Evolutionary conservation across 768 basidiomycete species (phyloP).

Genomic region (Imleria badia): DNA sequence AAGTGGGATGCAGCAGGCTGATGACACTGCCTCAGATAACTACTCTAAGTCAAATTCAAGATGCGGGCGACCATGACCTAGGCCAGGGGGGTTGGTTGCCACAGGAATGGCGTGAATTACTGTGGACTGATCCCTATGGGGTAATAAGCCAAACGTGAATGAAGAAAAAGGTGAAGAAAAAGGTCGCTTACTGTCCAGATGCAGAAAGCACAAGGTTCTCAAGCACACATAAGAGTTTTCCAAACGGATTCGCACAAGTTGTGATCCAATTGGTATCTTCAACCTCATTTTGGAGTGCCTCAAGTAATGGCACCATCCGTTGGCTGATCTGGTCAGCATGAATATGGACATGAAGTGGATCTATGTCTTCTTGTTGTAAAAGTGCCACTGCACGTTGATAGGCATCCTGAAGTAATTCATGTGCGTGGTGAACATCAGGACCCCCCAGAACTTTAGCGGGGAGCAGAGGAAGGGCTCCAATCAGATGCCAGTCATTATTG

Average conservation of each 20-base stretch:
- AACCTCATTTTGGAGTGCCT: slow-evolving; percentile 10
- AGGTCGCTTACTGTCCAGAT: not conserved
- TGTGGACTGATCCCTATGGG: too few species aligned
- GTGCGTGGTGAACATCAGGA: slow-evolving; percentile 6
- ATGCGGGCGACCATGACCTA: not conserved
- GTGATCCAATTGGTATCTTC: not conserved
- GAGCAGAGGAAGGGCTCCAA: too few species aligned
- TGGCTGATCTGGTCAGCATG: slow-evolving; percentile 15
- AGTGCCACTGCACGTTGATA: slow-evolving; percentile 4
- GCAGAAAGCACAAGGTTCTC: not conserved
- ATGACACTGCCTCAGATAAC: not conserved
- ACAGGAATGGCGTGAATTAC: slow-evolving; percentile 3
- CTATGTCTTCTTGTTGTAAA: slow-evolving; percentile 13
- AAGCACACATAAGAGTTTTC: not conserved
- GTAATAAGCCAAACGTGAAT: too few species aligned
- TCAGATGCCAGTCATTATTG: too few species aligned
- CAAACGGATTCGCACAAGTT: not conserved
- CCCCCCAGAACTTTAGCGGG: slow-evolving; percentile 5
- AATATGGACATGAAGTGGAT: slow-evolving; percentile 12
- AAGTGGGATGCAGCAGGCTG: not conserved
- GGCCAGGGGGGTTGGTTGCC: not conserved
- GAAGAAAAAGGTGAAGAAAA: slow-evolving; percentile 1
- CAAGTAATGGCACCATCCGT: slow-evolving; percentile 7
- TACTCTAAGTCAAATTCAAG: not conserved
- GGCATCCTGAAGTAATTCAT: slow-evolving; percentile 6